Base-by-base conservation (phyloP, 108 stramenopile species). In the Cylindrotheca closterium region DNA sequence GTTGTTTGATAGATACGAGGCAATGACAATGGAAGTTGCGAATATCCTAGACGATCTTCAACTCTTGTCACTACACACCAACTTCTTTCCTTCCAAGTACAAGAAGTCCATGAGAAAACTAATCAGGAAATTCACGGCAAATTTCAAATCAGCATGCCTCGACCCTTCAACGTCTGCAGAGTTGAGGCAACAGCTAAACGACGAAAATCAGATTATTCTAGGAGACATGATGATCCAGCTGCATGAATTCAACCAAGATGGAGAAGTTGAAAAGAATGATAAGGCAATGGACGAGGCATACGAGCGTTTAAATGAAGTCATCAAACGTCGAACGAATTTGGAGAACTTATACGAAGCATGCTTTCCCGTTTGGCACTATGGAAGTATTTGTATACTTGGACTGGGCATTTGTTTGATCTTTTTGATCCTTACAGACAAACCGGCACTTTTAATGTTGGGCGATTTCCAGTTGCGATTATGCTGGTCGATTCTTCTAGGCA, bases 371-470 rank as follows among this genome's bases (percentile, higher is more conserved):
- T 48, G 79, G 45, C 85, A 86, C 58, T 86, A 82, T 63, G 85
- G 58, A 3, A 78, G 79, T 12, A 48, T 86, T 37, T 47, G 61
- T 34, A 51, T 82, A 24, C 47, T 82, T 33, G 84, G 70, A 10
- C n/a, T 33, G 18, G 68, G 65, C 33, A 80, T 86, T 24, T 74
- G 70, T 25, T 48, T 65, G 26, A 75, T 74, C 19, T 86, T 82
- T 62, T 75, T 86, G 45, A 59, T 86, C 58, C 75, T 81, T 54
- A 77, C 79, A 22, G 77, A 83, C 66, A 79, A 83, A 49, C 72
- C 74, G 45, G 51, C 76, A 8, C 48, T 79, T 4, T 48, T 68
- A 24, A 81, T 84, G 55, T 69, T 84, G 34, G 50, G 42, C 4
- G 74, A 68, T 17, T 70, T 84, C 47, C 84, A 81, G 54, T 65